Conservation (phyloP, 805 yeast genomes). For the Pichia nanzhaoensis region DNA sequence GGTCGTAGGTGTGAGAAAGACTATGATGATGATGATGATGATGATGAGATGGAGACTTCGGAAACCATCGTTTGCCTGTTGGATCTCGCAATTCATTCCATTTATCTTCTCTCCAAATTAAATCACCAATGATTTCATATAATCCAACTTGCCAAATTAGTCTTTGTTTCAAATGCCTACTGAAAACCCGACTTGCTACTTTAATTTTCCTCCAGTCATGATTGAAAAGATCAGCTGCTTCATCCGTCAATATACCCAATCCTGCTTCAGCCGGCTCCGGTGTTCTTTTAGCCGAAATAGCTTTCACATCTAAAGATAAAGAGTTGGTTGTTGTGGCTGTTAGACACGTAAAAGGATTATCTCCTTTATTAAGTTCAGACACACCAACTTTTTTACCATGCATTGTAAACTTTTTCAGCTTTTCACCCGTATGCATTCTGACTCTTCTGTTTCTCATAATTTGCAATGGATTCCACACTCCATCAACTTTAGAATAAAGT, state of each 20-base stretch:
- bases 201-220: constrained; percentile 33
- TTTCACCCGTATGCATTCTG: constrained; percentile 44
- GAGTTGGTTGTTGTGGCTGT: background rate
- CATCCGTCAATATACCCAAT: background rate
- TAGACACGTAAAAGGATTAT: background rate
- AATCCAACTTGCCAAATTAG: constrained; percentile 61
- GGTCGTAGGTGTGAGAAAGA: too few relatives aligned
- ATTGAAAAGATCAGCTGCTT: background rate
- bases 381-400: constrained; percentile 17
- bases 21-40: background rate
- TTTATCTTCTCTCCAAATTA: constrained; percentile 49
- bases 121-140: constrained; percentile 50
- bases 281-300: background rate
- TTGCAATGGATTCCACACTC: constrained; percentile 76
- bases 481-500: constrained; percentile 48
- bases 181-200: constrained; percentile 59
- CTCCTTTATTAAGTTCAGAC: constrained; percentile 21
- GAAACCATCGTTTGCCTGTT: constrained; percentile 45
- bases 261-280: background rate
- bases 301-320: background rate
- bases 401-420: constrained; percentile 31
- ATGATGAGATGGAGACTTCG: background rate
- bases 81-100: constrained; percentile 45
- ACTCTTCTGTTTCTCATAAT: constrained; percentile 66
- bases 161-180: constrained; percentile 36